phyloP scores from a whole-genome alignment of 768 basidiomycete species.

The Hydnomerulius pinastri region DNA sequence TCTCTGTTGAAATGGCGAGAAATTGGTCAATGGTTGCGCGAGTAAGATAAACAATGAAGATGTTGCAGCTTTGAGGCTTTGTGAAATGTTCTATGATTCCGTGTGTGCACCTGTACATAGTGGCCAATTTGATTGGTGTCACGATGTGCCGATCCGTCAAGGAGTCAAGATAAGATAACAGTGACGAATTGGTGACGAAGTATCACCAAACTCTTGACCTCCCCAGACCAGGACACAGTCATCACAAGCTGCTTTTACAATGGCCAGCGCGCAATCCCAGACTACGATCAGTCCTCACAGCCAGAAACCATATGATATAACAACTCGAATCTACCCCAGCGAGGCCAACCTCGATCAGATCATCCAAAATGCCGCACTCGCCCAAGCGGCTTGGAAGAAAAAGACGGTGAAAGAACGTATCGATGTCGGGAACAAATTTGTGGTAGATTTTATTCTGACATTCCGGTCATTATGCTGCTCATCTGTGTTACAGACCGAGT shows the following conservation, averaged over 20 bases:
- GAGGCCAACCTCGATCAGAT: conserved; percentile 58
- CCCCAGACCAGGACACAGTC: too few species aligned
- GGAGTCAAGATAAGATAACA: too few species aligned
- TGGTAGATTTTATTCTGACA: conserved; percentile 45
- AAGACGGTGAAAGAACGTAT: conserved; percentile 64
- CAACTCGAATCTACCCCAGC: conserved; percentile 63
- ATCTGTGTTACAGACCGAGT: conserved; percentile 42
- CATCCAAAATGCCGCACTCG: conserved; percentile 57
- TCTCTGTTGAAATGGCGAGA: too few species aligned
- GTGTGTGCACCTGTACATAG: too few species aligned
- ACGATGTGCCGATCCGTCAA: too few species aligned
- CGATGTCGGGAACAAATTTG: conserved; percentile 69
- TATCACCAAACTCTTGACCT: background rate
- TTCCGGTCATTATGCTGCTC: background rate
- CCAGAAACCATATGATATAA: conserved; percentile 59
- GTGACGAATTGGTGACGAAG: too few species aligned
- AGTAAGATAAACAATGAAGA: too few species aligned
- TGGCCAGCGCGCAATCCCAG: conserved; percentile 44
- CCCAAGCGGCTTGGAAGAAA: conserved; percentile 75
- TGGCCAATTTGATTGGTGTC: too few species aligned
- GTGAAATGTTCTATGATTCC: too few species aligned
- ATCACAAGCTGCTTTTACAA: background rate
- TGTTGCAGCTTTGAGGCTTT: too few species aligned
- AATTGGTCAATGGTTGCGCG: too few species aligned
- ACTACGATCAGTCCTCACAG: conserved; percentile 85